phyloP scores from a whole-genome alignment of 306 rosid species.

The Castanea crenata region DNA sequence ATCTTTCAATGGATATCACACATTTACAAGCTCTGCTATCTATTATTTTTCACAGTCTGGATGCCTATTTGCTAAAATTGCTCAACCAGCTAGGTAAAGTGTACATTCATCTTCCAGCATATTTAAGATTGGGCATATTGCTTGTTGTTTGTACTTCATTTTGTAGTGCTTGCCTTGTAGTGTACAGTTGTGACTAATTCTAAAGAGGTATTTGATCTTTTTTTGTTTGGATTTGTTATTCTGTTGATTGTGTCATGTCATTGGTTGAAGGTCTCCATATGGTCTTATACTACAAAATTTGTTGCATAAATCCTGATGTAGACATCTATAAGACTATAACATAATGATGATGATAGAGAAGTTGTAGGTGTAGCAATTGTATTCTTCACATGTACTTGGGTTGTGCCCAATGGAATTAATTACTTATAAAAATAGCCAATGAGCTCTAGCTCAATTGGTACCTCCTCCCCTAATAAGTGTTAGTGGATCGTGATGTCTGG shows the following conservation, averaged over 20 bases:
- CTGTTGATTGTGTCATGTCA: background rate
- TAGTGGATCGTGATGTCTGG: too few relatives aligned
- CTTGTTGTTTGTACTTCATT: background rate
- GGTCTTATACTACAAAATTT: background rate
- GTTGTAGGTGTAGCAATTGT: too few relatives aligned
- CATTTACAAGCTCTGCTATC: slow-evolving; percentile 63
- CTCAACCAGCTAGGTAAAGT: slow-evolving; percentile 46
- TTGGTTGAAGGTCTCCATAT: background rate
- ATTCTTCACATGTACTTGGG: too few relatives aligned
- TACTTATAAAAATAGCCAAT: too few relatives aligned
- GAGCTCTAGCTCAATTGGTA: too few relatives aligned
- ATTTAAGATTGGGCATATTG: background rate
- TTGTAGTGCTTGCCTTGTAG: background rate
- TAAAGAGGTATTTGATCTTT: background rate
- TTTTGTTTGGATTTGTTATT: background rate
- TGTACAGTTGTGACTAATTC: background rate
- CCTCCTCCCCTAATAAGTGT: too few relatives aligned
- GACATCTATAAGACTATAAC: too few relatives aligned
- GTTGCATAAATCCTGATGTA: too few relatives aligned
- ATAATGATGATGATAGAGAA: too few relatives aligned
- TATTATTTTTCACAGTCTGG: slow-evolving; percentile 49
- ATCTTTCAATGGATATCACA: slow-evolving; percentile 54
- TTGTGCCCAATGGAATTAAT: too few relatives aligned
- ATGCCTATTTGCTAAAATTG: slow-evolving; percentile 47
- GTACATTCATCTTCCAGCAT: background rate